Percentiles rank a stretch among this genome's conserved stretches.
Evolutionary conservation across 2,329 filamentous ascomycete species (phyloP).

Genomic region (Pseudodiploospora longispora): DNA sequence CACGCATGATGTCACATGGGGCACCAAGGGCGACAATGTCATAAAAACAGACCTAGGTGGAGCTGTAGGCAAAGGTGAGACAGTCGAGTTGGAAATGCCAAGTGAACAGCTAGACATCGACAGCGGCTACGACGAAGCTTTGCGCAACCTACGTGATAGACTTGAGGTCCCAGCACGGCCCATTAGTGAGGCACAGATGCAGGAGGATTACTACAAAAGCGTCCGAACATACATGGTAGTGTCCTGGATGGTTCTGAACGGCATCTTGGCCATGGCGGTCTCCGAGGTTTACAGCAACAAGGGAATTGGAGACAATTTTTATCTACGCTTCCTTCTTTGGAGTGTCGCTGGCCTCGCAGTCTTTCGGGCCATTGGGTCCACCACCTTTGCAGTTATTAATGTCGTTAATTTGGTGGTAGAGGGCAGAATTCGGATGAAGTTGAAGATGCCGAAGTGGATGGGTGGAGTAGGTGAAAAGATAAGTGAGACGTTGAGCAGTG

Average conservation of each 20-base stretch:
- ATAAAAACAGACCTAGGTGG: constrained; percentile 86
- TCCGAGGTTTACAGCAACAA: constrained; percentile 72
- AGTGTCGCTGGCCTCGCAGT: constrained; percentile 75
- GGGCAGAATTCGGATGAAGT: constrained; percentile 59
- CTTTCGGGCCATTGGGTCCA: constrained; percentile 78
- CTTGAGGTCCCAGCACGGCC: constrained; percentile 64
- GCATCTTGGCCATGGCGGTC: constrained; percentile 86
- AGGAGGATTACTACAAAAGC: constrained; percentile 97
- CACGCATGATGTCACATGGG: constrained; percentile 98
- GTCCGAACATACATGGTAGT: constrained; percentile 98
- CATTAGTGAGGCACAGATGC: constrained; percentile 69
- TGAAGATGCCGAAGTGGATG: constrained; percentile 40
- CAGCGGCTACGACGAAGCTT: constrained; percentile 90
- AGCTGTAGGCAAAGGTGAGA: constrained; percentile 68
- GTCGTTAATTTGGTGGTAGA: constrained; percentile 78
- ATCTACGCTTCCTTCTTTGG: constrained; percentile 92
- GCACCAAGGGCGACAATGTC: constrained; percentile 96
- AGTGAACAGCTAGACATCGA: constrained; percentile 97
- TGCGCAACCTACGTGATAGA: constrained; percentile 89
- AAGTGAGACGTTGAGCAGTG: constrained; percentile 41
- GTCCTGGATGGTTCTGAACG: constrained; percentile 87
- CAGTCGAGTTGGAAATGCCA: constrained; percentile 95
- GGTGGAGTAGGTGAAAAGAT: constrained; percentile 36
- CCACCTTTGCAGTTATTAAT: constrained; percentile 77
- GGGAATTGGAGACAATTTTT: constrained; percentile 73